Evolutionary conservation across 73 alveolate genomes (phyloP).

Genomic region (Paramecium tetraurelia): DNA sequence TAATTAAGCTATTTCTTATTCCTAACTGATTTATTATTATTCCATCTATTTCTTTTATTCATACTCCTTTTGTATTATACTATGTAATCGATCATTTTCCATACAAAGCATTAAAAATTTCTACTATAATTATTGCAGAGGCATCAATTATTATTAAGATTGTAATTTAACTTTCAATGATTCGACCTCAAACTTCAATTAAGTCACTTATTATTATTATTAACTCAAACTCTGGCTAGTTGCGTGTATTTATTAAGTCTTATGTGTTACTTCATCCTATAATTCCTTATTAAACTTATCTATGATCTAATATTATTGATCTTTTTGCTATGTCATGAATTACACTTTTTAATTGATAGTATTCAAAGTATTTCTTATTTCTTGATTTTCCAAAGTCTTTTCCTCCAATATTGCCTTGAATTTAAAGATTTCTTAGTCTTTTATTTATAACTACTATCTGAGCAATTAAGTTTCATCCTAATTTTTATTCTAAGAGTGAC

Average conservation of each 20-base stretch:
- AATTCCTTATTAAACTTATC: slow-evolving; percentile 34
- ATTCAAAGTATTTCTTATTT: neutral
- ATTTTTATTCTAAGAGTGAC: neutral
- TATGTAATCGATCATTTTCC: slow-evolving; percentile 41
- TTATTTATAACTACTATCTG: neutral
- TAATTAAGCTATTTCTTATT: neutral
- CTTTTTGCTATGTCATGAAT: neutral
- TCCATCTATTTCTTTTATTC: neutral
- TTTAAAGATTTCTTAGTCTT: neutral
- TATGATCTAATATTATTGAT: neutral
- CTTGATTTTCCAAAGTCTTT: neutral
- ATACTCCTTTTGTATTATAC: neutral
- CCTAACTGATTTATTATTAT: neutral
- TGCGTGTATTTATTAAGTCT: neutral
- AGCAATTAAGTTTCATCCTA: neutral
- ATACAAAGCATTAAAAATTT: neutral
- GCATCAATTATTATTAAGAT: neutral
- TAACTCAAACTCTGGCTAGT: neutral
- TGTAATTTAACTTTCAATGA: neutral
- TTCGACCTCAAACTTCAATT: neutral
- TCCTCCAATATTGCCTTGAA: neutral
- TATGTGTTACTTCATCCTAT: neutral
- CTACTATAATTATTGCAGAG: neutral
- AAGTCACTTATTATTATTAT: neutral
- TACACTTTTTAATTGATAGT: slow-evolving; percentile 9